These are phyloP conservation scores for Adansonia digitata DNA, from an alignment of 345 rosid genomes.

Conservation along the genomic window DNA sequence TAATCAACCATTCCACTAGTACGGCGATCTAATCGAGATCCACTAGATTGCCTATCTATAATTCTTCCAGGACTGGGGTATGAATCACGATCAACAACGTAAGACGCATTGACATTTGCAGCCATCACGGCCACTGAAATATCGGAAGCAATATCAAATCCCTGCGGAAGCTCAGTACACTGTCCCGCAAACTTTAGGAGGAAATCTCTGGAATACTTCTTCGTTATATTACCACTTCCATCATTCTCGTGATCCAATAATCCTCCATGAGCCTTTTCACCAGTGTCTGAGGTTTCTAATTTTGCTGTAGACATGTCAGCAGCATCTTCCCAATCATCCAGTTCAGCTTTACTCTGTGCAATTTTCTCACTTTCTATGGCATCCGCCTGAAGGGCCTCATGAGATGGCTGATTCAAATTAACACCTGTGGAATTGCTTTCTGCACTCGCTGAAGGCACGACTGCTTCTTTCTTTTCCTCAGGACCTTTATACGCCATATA, in stretches of 20 bases:
- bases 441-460: constrained; percentile 24
- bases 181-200: constrained; percentile 68
- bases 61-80: constrained; percentile 56
- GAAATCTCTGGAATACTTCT: constrained; percentile 95
- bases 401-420: constrained; percentile 33
- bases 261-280: constrained; percentile 24
- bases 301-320: constrained; percentile 81
- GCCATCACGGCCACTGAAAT: constrained; percentile 39
- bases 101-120: constrained; percentile 32
- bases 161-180: constrained; percentile 63
- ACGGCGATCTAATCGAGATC: constrained; percentile 69
- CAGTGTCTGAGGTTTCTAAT: constrained; percentile 42
- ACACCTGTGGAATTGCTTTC: constrained; percentile 23
- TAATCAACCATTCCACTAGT: constrained; percentile 54
- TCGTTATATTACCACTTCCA: constrained; percentile 37
- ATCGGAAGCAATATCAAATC: constrained; percentile 49
- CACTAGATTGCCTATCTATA: constrained; percentile 56
- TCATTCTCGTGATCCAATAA: constrained; percentile 30
- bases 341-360: constrained; percentile 54
- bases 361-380: constrained; percentile 27
- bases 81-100: constrained; percentile 47
- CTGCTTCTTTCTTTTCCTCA: constrained; percentile 64
- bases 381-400: constrained; percentile 27
- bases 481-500: constrained; percentile 91
- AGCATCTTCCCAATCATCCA: constrained; percentile 98